Conservation (phyloP, 139 green algal genomes). For the Micractinium conductrix region DNA sequence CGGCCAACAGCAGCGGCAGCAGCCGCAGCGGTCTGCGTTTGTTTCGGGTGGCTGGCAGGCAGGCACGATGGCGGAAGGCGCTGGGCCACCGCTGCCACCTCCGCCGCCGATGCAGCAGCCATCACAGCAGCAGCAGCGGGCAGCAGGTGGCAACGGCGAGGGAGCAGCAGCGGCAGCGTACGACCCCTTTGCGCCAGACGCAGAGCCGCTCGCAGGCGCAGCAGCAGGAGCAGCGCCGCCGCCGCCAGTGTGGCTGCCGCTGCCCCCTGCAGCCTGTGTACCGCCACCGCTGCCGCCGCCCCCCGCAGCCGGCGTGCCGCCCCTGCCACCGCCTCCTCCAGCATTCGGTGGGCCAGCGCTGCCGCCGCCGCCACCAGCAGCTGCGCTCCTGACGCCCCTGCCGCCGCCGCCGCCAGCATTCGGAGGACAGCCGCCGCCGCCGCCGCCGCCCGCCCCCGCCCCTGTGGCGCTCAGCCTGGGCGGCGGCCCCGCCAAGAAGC, state of each 20-base stretch:
- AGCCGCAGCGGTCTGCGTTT: conserved; percentile 6
- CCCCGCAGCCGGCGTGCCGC: neutral
- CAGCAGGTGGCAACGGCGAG: neutral
- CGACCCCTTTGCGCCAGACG: conserved; percentile 1
- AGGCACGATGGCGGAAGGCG: conserved; percentile 4
- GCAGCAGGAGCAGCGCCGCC: neutral
- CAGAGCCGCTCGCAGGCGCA: neutral
- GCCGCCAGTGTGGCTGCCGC: neutral
- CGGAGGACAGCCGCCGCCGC: neutral
- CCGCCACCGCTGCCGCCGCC: neutral
- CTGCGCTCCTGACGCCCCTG: neutral
- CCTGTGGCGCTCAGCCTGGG: neutral
- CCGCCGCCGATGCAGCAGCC: neutral
- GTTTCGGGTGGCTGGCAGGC: conserved; percentile 25
- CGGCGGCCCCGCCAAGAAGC: neutral
- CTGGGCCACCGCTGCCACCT: neutral
- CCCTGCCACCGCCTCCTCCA: neutral
- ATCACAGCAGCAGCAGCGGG: conserved; percentile 8
- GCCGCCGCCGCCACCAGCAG: neutral
- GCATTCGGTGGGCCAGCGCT: neutral
- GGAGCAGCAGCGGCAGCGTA: neutral
- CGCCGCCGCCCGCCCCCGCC: neutral
- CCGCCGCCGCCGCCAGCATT: neutral
- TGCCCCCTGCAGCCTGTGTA: neutral
- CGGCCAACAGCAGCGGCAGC: conserved; percentile 12